Base-by-base conservation (phyloP, 2,329 filamentous ascomycete genomes). In the Microdochium nivale region DNA sequence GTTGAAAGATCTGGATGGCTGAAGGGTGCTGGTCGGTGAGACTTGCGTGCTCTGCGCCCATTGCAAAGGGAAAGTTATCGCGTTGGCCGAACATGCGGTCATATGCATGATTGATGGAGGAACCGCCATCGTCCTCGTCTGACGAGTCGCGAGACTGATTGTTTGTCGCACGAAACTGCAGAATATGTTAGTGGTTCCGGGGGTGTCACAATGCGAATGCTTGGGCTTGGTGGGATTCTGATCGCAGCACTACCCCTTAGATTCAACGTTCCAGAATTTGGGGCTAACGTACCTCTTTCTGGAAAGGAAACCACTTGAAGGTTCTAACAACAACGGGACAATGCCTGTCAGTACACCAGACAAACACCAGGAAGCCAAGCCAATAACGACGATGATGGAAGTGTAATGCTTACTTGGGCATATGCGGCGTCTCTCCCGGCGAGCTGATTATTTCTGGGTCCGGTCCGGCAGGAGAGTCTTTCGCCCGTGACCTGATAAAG, bases 1-100 rank as follows among this genome's bases (percentile, higher is more conserved):
- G 70, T 56, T 80, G 76, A 53, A 84, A 78, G 50, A 83, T 82
- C 53, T 83, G 79, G 21, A 83, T 76, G 24, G 77, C 69, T 1
- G 75, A 63, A 10, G 81, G 81, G 55, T 82, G 79, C 16, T 70
- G 64, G 48, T 70, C 67, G 3, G 74, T 73, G 48, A 80, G 67
- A 48, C 68, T 69, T 19, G 67, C 61, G 16, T 63, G 62, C 10
- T 68, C 62, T 25, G 72, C 74, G 25, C 77, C 76, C 16, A 81
- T 68, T 27, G 79, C 67, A 58, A 83, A 81, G 2, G 79, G 79
- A 53, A 83, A 83, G 49, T 77, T 77, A 58, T 80, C 77, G 43
- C 73, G 70, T 55, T 76, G 73, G 46, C 70, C 70, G 58, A 80
- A 83, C 75, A 83, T 81, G 54, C 70, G 74, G 60, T 83, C 79